Conservation (phyloP, 2,329 filamentous ascomycete species). For the Spiromastix sp. region DNA sequence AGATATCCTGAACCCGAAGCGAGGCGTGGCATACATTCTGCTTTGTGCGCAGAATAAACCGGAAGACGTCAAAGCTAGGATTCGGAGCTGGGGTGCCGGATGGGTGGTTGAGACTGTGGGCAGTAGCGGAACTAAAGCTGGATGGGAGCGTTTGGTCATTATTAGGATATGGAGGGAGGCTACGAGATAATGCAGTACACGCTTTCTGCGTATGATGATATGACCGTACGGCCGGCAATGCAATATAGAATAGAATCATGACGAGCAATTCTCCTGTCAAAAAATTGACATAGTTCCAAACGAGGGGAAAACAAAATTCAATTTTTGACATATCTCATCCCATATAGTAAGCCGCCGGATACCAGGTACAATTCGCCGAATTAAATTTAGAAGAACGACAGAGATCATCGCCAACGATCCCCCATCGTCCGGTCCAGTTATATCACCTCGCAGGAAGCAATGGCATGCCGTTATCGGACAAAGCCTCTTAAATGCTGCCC, state of each 20-base stretch:
- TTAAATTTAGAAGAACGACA: too few relatives aligned
- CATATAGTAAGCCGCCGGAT: too few relatives aligned
- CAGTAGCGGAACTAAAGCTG: conserved; percentile 73
- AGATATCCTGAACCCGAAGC: conserved; percentile 45
- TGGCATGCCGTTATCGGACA: too few relatives aligned
- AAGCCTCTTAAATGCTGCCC: too few relatives aligned
- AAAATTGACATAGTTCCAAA: conserved; percentile 1
- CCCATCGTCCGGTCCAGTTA: too few relatives aligned
- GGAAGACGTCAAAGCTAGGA: conserved; percentile 55
- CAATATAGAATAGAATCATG: conserved; percentile 2
- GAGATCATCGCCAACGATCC: too few relatives aligned
- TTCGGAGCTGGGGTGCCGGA: conserved; percentile 45
- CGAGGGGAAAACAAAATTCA: too few relatives aligned
- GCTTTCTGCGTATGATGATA: too few relatives aligned
- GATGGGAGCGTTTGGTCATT: conserved; percentile 90
- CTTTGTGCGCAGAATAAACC: conserved; percentile 88
- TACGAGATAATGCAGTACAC: neutral
- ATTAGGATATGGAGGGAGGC: conserved; percentile 64
- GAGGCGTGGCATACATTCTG: conserved; percentile 79
- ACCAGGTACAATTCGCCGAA: too few relatives aligned
- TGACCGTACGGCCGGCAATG: neutral
- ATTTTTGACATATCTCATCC: too few relatives aligned
- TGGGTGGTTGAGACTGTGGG: conserved; percentile 75
- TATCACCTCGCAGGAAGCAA: too few relatives aligned
- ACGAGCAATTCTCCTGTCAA: neutral